phyloP scores from a whole-genome alignment of 2,329 filamentous ascomycete species.

The Septoria linicola region DNA sequence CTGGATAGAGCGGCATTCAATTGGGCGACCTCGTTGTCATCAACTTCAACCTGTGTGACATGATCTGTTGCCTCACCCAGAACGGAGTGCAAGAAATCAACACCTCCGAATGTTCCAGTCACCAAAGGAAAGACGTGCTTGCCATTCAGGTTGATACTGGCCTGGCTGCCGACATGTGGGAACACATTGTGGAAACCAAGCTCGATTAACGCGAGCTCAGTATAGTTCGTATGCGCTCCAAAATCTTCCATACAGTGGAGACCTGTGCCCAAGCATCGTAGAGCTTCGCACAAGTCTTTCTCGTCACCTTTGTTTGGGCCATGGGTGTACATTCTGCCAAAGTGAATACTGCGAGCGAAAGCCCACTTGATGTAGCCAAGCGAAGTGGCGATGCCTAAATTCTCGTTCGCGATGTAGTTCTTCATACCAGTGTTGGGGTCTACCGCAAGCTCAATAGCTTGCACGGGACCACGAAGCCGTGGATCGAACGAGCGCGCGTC shows the following conservation, averaged over 20 bases:
- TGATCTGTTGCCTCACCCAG: constrained; percentile 52
- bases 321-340: constrained; percentile 49
- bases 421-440: constrained; percentile 80
- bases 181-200: constrained; percentile 54
- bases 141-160: constrained; percentile 47
- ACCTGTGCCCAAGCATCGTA: constrained; percentile 53
- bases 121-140: constrained; percentile 53
- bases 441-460: constrained; percentile 46
- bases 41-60: constrained; percentile 50
- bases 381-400: constrained; percentile 84
- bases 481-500: constrained; percentile 82
- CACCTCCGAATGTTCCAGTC: constrained; percentile 55
- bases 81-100: constrained; percentile 53
- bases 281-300: constrained; percentile 50
- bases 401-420: constrained; percentile 95
- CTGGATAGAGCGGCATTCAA: constrained; percentile 47
- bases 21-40: constrained; percentile 50
- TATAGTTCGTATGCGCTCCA: constrained; percentile 56
- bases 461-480: constrained; percentile 76
- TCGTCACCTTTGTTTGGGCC: constrained; percentile 45
- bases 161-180: constrained; percentile 50
- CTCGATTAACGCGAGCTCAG: constrained; percentile 53
- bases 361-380: constrained; percentile 59
- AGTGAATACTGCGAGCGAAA: constrained; percentile 50
- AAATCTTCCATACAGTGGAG: constrained; percentile 57